Percentiles rank a stretch among this genome's conserved stretches.
Evolutionary conservation across 129 eudicot genomes (phyloP).

Genomic region (Silybum marianum): DNA sequence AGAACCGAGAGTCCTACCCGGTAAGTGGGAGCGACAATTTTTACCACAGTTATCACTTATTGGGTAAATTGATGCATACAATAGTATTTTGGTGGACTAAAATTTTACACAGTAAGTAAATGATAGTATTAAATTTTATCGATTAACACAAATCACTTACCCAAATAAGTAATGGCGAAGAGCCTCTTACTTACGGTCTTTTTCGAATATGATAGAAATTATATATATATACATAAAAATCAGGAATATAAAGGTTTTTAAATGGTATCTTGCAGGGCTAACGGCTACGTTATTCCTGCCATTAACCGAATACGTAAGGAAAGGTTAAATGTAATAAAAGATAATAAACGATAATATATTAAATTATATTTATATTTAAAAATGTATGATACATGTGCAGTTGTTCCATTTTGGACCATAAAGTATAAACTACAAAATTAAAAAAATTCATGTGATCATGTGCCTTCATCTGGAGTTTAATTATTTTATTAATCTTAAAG

Average conservation of each 20-base stretch:
- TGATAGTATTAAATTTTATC: too few species aligned
- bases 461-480: slow-evolving; percentile 22
- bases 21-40: too few species aligned
- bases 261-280: not conserved
- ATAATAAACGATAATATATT: not conserved
- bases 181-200: too few species aligned
- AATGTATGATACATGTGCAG: slow-evolving; percentile 30
- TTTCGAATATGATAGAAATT: too few species aligned
- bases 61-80: too few species aligned
- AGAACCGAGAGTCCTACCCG: too few species aligned
- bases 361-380: not conserved
- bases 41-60: too few species aligned
- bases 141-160: too few species aligned
- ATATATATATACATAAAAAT: too few species aligned
- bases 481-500: not conserved
- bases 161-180: too few species aligned
- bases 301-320: not conserved
- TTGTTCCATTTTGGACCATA: slow-evolving; percentile 11
- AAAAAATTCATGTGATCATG: slow-evolving; percentile 38
- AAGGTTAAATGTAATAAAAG: not conserved
- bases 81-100: too few species aligned
- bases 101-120: too few species aligned
- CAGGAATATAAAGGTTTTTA: not conserved
- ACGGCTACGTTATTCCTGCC: slow-evolving; percentile 13
- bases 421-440: slow-evolving; percentile 1